Evolutionary conservation across 2,329 filamentous ascomycete genomes (phyloP), one percentile per base, ranked within the genome.

Genomic region (Microsporum ferrugineum): DNA sequence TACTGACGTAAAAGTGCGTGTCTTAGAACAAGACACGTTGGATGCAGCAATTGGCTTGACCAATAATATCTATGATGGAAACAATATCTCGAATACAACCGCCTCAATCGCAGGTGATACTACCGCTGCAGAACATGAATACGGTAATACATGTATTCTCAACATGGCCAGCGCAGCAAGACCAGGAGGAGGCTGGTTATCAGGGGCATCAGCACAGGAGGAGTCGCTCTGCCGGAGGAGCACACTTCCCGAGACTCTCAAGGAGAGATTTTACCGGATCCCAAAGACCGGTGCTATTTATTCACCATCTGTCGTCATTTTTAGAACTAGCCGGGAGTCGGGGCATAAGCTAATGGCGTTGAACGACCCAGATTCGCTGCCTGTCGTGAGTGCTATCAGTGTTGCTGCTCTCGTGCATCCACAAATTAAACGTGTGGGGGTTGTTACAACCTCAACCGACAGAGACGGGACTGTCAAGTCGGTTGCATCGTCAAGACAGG

Each of bases 191-290:
- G 23, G 47, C 5, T 61, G 63, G 63, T 34, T 62, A n/a, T 23
- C 29, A 17, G 60, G 62, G 14, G 58, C 58, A 14, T 39, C 36
- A 38, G 59, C 49, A 17, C 61, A 64, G 41, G 63, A 63, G 38
- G 61, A 64, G 34, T 59, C 58, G 7, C 49, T 64, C n/a, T 61
- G 58, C 36, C 56, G 58, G 51, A 53, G 63, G 34, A 64, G 63
- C 39, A 64, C 61, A 10, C 59, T 63, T 27, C 55, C n/a, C 4
- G 27, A 41, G 14, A 59, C 61, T 7, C 57, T 63, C 4, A 57
- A 60, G 23, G 29, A 33, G n/a, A 14, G 23, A 12, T 61, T 58
- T 39, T 64, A 63, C 49, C 63, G 55, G 7, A 59, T 59, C 10
- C 59, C 61, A 2, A 17, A 41, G 5, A 23, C 17, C 14, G 55